phyloP scores from a whole-genome alignment of 441 rosid species.

The Jatropha podagrica region DNA sequence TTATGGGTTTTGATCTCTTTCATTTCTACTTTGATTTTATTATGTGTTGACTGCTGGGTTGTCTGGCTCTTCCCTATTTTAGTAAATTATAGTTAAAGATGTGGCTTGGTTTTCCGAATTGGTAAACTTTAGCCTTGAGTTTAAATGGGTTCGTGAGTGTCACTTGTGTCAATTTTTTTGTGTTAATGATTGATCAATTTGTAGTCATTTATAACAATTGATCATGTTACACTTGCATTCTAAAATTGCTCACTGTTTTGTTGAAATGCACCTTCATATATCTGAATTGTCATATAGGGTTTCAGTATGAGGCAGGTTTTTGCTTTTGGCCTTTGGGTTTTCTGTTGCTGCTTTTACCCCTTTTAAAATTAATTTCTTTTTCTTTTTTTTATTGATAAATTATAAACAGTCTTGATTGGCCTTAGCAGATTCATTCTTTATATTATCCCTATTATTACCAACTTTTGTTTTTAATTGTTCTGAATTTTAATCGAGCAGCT shows the following conservation, averaged over 20 bases:
- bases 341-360: background rate
- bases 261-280: background rate
- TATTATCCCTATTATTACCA: background rate
- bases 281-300: background rate
- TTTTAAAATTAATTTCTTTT: background rate
- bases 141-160: background rate
- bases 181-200: background rate
- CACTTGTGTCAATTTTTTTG: background rate
- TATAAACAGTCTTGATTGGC: background rate
- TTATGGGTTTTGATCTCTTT: slow-evolving; percentile 14
- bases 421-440: background rate
- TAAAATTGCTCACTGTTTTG: background rate
- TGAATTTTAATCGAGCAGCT: background rate
- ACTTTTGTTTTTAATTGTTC: background rate
- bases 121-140: background rate
- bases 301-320: background rate
- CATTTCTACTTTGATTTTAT: background rate
- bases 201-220: background rate
- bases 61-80: slow-evolving; percentile 7
- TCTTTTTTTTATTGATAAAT: slow-evolving; percentile 4
- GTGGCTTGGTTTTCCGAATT: background rate
- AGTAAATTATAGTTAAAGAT: background rate
- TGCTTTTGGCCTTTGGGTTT: background rate
- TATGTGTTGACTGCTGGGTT: background rate
- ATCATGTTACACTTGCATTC: background rate